phyloP scores from a whole-genome alignment of 768 basidiomycete species.

The Xerocomellus amylosporus region DNA sequence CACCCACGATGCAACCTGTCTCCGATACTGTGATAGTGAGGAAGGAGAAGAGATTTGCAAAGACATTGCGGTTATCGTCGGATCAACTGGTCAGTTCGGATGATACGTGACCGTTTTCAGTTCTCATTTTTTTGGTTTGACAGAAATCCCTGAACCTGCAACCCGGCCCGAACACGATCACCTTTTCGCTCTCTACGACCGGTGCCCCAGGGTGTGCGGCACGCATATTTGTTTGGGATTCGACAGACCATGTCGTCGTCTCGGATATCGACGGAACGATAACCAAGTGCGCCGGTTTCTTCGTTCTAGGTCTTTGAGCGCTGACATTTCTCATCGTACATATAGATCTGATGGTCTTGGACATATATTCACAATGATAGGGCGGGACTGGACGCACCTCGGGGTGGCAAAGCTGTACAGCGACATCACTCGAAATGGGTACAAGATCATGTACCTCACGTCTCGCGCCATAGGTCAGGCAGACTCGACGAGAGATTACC shows the following conservation, averaged over 20 bases:
- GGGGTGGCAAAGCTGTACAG: slow-evolving; percentile 98
- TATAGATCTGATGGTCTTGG: slow-evolving; percentile 90
- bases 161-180: slow-evolving; percentile 85
- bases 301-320: not conserved
- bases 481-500: slow-evolving; percentile 92
- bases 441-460: slow-evolving; percentile 97
- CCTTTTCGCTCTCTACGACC: slow-evolving; percentile 86
- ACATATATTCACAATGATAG: slow-evolving; percentile 96
- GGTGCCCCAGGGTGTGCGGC: slow-evolving; percentile 84
- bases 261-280: slow-evolving; percentile 99
- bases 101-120: not conserved
- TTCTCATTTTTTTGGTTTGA: not conserved
- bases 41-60: slow-evolving; percentile 66
- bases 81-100: slow-evolving; percentile 75
- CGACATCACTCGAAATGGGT: slow-evolving; percentile 92
- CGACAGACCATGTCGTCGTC: slow-evolving; percentile 85
- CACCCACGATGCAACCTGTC: slow-evolving; percentile 31
- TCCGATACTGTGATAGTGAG: slow-evolving; percentile 4
- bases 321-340: not conserved
- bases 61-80: slow-evolving; percentile 89
- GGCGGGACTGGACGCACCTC: slow-evolving; percentile 96
- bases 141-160: slow-evolving; percentile 86
- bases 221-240: slow-evolving; percentile 93
- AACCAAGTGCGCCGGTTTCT: slow-evolving; percentile 70
- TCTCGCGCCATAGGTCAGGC: slow-evolving; percentile 98